Evolutionary conservation across 495 filamentous ascomycete genomes (phyloP).

Genomic region (Penicillium riverlandense): DNA sequence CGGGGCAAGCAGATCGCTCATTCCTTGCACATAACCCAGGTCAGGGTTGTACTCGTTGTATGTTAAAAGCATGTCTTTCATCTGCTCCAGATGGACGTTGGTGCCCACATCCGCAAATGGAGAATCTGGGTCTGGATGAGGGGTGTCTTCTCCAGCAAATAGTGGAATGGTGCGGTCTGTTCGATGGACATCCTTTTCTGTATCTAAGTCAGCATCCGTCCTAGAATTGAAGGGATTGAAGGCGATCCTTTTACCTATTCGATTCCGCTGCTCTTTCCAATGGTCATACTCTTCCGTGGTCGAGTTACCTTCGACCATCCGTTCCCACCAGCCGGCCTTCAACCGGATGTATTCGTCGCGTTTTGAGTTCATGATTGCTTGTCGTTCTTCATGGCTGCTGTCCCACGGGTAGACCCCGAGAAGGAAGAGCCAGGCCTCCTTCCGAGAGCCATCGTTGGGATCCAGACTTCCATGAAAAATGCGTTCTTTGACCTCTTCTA

Average conservation of each 20-base stretch:
- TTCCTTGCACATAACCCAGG: conserved; percentile 94
- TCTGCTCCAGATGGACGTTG: conserved; percentile 94
- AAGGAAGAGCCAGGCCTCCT: conserved; percentile 94
- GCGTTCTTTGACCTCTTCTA: conserved; percentile 89
- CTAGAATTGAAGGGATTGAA: neutral
- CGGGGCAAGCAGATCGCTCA: conserved; percentile 93
- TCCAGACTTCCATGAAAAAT: conserved; percentile 93
- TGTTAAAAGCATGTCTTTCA: conserved; percentile 98
- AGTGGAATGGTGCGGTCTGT: conserved; percentile 90
- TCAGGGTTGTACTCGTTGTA: conserved; percentile 96
- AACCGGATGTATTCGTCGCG: conserved; percentile 90
- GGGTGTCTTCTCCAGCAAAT: conserved; percentile 92
- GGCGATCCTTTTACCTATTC: conserved; percentile 66
- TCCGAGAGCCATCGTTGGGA: conserved; percentile 81
- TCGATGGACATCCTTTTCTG: conserved; percentile 97
- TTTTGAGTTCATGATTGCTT: conserved; percentile 71
- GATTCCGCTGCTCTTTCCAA: conserved; percentile 89
- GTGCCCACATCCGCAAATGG: conserved; percentile 87
- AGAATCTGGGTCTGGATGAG: conserved; percentile 96
- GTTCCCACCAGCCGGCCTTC: conserved; percentile 95
- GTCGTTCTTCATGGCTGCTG: conserved; percentile 72
- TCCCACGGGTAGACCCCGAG: conserved; percentile 90
- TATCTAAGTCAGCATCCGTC: conserved; percentile 7
- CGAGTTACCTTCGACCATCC: conserved; percentile 72
- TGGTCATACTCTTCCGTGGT: conserved; percentile 75